Base-by-base conservation (phyloP, 441 rosid genomes). In the Bocquillonia castaneifolia region DNA sequence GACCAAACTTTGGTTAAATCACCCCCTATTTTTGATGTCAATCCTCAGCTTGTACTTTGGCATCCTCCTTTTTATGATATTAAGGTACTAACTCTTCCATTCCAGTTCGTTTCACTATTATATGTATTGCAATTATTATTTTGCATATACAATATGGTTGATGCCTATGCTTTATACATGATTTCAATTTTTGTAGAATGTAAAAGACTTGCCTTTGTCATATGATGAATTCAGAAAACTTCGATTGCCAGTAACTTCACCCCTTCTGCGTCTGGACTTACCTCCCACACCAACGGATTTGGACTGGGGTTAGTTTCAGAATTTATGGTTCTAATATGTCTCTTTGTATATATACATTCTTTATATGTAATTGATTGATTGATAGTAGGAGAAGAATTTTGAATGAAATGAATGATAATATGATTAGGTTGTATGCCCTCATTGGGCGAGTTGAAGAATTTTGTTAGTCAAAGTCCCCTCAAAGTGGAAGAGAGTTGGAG, bases 51-150 rank as follows among this genome's bases (percentile, higher is more conserved):
- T 75, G 68, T 76, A 40, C 18, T 67, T 42, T 90, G 97, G 98
- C 82, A 31, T 63, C 82, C 92, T 81, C 94, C 96, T n/a, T 89
- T 93, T 79, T 86, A 84, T 75, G 85, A 84, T 72, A 80, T 80
- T 66, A 80, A 87, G 81, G 97, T 89, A 77, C 69, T 74, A 29
- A 18, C 57, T 59, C n/a, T n/a, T n/a, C n/a, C n/a, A n/a, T n/a
- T n/a, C n/a, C n/a, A n/a, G n/a, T n/a, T n/a, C n/a, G n/a, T n/a
- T n/a, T n/a, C n/a, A n/a, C n/a, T n/a, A n/a, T n/a, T n/a, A n/a
- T n/a, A n/a, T n/a, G n/a, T n/a, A n/a, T n/a, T n/a, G n/a, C n/a
- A n/a, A n/a, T n/a, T n/a, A n/a, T n/a, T n/a, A n/a, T n/a, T n/a
- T n/a, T n/a, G n/a, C n/a, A n/a, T n/a, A n/a, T n/a, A n/a, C n/a